Evolutionary conservation across 768 basidiomycete genomes (phyloP).

Genomic region (Collybiopsis confluens): DNA sequence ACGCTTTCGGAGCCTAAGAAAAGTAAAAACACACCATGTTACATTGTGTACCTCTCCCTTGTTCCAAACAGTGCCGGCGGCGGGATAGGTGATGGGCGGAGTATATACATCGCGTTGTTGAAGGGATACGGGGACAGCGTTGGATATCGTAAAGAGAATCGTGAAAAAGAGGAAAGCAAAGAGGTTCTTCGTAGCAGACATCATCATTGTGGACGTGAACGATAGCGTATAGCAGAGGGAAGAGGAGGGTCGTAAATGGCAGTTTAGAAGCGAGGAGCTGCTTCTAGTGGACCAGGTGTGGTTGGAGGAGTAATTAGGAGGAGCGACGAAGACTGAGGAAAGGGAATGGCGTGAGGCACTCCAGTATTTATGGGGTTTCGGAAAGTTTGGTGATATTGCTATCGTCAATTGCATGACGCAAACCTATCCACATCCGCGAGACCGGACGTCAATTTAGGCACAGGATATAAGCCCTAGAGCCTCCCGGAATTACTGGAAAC

Average conservation of each 20-base stretch:
- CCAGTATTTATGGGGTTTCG: too few species aligned
- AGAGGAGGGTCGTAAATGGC: not conserved
- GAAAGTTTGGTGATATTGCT: too few species aligned
- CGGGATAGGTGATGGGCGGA: not conserved
- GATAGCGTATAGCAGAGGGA: too few species aligned
- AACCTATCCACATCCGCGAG: too few species aligned
- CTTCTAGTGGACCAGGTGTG: too few species aligned
- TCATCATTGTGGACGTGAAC: not conserved
- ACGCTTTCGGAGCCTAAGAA: not conserved
- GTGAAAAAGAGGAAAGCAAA: not conserved
- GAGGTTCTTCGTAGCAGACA: not conserved
- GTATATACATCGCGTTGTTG: not conserved
- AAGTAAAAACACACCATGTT: not conserved
- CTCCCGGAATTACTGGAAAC: too few species aligned
- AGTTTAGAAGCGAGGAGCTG: not conserved
- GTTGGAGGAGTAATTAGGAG: too few species aligned
- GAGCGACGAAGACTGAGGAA: too few species aligned
- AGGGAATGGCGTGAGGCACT: too few species aligned
- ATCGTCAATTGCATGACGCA: too few species aligned
- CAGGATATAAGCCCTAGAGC: too few species aligned
- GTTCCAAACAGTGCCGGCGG: not conserved
- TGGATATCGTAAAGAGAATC: not conserved
- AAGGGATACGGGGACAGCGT: not conserved
- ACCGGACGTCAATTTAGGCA: too few species aligned
- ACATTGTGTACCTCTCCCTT: slow-evolving; percentile 1